Percentiles rank a stretch among this genome's conserved stretches.
Evolutionary conservation across 441 rosid genomes (phyloP).

Genomic region (Cnidoscolus chayamansa): DNA sequence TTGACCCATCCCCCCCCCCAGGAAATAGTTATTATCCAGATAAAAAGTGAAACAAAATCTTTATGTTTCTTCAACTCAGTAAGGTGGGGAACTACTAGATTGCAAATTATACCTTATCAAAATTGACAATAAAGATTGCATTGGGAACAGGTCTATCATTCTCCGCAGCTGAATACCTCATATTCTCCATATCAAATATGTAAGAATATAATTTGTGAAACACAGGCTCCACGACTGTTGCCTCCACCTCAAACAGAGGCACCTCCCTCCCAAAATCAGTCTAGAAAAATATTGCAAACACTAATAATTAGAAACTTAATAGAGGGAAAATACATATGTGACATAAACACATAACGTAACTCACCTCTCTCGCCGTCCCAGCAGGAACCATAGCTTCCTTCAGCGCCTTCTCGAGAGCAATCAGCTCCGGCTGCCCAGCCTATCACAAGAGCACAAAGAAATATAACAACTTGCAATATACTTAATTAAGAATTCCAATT

Average conservation of each 20-base stretch:
- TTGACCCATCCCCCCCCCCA: no score
- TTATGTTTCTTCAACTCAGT: not conserved
- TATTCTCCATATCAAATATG: constrained; percentile 64
- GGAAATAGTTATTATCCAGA: constrained; percentile 3
- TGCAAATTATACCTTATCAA: constrained; percentile 72
- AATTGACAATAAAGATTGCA: constrained; percentile 84
- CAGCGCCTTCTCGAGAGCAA: constrained; percentile 82
- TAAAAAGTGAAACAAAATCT: constrained; percentile 1
- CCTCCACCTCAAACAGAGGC: constrained; percentile 89
- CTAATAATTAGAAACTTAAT: not conserved
- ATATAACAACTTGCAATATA: not conserved
- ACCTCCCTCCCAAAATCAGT: constrained; percentile 87
- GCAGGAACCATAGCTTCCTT: constrained; percentile 81
- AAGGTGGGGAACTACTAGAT: not conserved
- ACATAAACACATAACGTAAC: not conserved
- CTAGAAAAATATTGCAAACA: constrained; percentile 27
- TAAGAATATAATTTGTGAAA: constrained; percentile 73
- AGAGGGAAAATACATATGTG: not conserved
- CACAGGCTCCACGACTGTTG: constrained; percentile 69
- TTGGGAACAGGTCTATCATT: constrained; percentile 75
- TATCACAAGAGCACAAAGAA: constrained; percentile 24
- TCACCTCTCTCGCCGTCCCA: constrained; percentile 87
- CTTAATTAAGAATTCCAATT: not conserved
- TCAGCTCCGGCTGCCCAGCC: constrained; percentile 88
- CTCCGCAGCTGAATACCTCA: constrained; percentile 43